phyloP scores from a whole-genome alignment of 2,329 filamentous ascomycete genomes.

The Fusarium tupiense region DNA sequence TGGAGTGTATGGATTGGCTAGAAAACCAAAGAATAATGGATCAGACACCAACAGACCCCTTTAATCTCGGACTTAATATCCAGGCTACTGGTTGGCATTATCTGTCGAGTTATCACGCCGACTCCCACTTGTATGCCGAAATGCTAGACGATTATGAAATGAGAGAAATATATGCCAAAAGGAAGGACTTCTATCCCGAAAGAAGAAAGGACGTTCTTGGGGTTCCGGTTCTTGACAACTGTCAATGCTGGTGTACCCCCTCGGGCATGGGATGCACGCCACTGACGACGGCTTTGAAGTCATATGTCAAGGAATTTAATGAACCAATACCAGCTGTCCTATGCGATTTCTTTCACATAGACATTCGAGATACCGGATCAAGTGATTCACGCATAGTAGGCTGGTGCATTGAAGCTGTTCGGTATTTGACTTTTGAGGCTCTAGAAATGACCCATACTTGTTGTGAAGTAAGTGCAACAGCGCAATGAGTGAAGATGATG shows the following conservation, averaged over 20 bases:
- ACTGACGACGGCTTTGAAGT: neutral
- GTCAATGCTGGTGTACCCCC: neutral
- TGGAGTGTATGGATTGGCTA: rapidly evolving
- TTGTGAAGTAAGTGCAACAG: rapidly evolving
- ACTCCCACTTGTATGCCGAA: too few relatives aligned
- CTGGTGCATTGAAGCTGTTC: neutral
- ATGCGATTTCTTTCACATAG: rapidly evolving
- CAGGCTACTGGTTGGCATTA: neutral
- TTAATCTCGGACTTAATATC: neutral
- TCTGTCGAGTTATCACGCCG: too few relatives aligned
- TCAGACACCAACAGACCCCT: neutral
- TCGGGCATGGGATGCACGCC: rapidly evolving
- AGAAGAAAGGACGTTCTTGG: too few relatives aligned
- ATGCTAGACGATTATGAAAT: too few relatives aligned
- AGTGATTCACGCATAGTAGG: rapidly evolving
- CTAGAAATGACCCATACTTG: neutral
- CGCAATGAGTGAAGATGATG: too few relatives aligned
- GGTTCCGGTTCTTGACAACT: rapidly evolving
- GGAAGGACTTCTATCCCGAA: too few relatives aligned
- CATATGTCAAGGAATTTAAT: neutral
- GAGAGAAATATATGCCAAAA: too few relatives aligned
- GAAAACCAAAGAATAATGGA: neutral
- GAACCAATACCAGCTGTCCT: rapidly evolving
- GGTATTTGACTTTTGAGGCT: neutral
- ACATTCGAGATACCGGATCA: rapidly evolving